Evolutionary conservation across 768 basidiomycete genomes (phyloP).

Genomic region (Glaciozyma martinii): DNA sequence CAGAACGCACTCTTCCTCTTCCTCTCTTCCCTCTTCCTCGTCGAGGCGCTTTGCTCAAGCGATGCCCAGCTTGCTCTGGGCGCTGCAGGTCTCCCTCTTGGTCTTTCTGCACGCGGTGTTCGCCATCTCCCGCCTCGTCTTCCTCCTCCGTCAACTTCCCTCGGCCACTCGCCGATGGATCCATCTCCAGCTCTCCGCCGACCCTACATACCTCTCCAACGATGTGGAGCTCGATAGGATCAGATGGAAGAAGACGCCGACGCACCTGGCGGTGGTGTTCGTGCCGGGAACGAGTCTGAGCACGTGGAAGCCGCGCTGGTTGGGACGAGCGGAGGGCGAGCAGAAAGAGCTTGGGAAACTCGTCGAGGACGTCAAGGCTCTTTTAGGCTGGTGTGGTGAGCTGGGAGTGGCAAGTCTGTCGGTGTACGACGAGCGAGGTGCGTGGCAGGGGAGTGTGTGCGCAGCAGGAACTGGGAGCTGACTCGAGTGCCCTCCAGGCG

Average conservation of each 20-base stretch:
- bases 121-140: constrained; percentile 7
- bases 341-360: background rate
- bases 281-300: background rate
- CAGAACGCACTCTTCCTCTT: background rate
- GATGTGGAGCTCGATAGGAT: background rate
- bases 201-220: background rate
- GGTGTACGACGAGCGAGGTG: constrained; percentile 23
- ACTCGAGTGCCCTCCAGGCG: background rate
- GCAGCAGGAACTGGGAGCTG: background rate
- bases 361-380: background rate
- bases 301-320: background rate
- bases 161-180: background rate
- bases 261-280: constrained; percentile 17
- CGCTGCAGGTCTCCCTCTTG: constrained; percentile 17
- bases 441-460: background rate
- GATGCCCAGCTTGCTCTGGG: constrained; percentile 8
- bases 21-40: background rate
- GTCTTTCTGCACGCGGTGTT: constrained; percentile 12
- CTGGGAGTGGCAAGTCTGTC: constrained; percentile 5
- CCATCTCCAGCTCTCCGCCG: background rate
- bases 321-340: background rate
- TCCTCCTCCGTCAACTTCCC: constrained; percentile 8
- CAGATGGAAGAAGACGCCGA: constrained; percentile 23
- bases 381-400: constrained; percentile 1
- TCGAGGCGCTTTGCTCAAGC: background rate